Percentiles rank a stretch among this genome's conserved stretches.
phyloP scores from a whole-genome alignment of 257 asterid species.

The Haberlea rhodopensis region DNA sequence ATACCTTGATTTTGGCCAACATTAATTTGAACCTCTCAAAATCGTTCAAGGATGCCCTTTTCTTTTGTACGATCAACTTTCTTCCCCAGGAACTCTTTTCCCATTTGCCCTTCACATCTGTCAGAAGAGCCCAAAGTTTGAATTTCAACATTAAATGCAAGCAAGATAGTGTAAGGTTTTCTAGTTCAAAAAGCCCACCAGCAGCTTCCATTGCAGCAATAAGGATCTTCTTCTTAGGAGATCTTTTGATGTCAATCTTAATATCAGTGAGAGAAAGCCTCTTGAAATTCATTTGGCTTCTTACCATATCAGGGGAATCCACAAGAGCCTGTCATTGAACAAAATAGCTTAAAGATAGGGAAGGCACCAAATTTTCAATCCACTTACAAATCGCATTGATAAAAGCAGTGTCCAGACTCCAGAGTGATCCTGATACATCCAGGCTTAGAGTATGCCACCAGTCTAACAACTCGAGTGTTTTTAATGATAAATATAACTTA shows the following conservation, averaged over 20 bases:
- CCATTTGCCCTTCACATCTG: slow-evolving; percentile 34
- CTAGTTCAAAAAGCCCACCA: slow-evolving; percentile 22
- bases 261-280: slow-evolving; percentile 29
- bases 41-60: slow-evolving; percentile 31
- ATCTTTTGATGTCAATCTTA: slow-evolving; percentile 25
- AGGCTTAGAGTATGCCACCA: neutral
- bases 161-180: neutral
- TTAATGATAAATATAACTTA: neutral
- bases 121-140: neutral
- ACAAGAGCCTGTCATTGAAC: slow-evolving; percentile 26
- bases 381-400: neutral
- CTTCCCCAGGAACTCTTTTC: slow-evolving; percentile 28
- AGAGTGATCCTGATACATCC: neutral
- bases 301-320: slow-evolving; percentile 31
- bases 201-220: slow-evolving; percentile 37
- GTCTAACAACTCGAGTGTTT: neutral
- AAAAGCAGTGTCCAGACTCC: neutral
- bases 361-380: neutral
- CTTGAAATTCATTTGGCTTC: slow-evolving; percentile 33
- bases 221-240: slow-evolving; percentile 29
- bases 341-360: neutral
- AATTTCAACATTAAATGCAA: neutral
- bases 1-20: slow-evolving; percentile 35
- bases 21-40: slow-evolving; percentile 34
- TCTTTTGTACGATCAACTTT: slow-evolving; percentile 28